Evolutionary conservation across 1,284 basidiomycete species (phyloP).

Genomic region (Termitomyces sp.): DNA sequence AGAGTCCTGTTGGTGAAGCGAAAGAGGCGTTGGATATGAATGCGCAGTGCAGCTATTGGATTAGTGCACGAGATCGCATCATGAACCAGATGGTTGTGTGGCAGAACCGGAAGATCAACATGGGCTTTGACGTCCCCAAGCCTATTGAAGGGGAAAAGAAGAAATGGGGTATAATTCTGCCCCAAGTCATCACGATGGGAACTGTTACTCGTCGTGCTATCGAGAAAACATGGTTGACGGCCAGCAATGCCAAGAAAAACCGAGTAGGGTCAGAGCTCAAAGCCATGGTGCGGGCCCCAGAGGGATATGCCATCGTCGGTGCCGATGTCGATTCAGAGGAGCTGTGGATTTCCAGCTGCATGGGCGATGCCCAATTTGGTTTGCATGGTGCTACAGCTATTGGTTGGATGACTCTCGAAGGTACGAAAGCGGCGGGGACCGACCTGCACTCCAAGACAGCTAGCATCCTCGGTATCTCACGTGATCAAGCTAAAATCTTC

Average conservation of each 20-base stretch:
- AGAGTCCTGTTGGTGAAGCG: slow-evolving; percentile 75
- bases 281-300: slow-evolving; percentile 92
- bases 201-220: slow-evolving; percentile 97
- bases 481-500: slow-evolving; percentile 98
- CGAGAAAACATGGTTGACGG: slow-evolving; percentile 98
- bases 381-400: slow-evolving; percentile 95
- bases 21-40: slow-evolving; percentile 88
- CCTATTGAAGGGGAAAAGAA: slow-evolving; percentile 22
- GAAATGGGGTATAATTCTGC: slow-evolving; percentile 89
- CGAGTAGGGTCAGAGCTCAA: slow-evolving; percentile 97
- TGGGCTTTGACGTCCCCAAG: slow-evolving; percentile 39
- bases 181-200: slow-evolving; percentile 97
- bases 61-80: slow-evolving; percentile 89
- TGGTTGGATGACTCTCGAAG: slow-evolving; percentile 99
- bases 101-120: slow-evolving; percentile 46
- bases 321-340: slow-evolving; percentile 99
- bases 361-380: slow-evolving; percentile 99
- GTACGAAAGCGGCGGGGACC: slow-evolving; percentile 94
- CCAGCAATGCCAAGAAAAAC: slow-evolving; percentile 96
- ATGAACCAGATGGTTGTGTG: slow-evolving; percentile 93
- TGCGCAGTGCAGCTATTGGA: slow-evolving; percentile 97
- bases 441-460: slow-evolving; percentile 98
- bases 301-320: slow-evolving; percentile 92
- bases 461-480: slow-evolving; percentile 85
- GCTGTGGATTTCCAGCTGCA: slow-evolving; percentile 97